phyloP scores from a whole-genome alignment of 306 rosid species.

The Trichosanthes truncata region DNA sequence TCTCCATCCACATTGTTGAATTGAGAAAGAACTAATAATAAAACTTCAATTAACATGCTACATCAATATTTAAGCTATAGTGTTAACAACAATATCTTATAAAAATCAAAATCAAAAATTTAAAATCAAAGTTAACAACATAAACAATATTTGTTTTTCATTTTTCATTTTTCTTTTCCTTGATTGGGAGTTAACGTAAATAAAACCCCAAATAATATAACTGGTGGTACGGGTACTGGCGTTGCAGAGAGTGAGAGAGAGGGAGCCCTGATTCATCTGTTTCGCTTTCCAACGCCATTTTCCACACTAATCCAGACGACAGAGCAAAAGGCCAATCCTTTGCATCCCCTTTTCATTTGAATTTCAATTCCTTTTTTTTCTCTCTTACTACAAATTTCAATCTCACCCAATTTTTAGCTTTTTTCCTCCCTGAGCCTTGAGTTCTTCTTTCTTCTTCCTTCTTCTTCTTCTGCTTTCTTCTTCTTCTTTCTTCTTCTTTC shows the following conservation, averaged over 20 bases:
- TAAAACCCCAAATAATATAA: not conserved
- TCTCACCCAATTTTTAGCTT: too few relatives aligned
- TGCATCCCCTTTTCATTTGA: too few relatives aligned
- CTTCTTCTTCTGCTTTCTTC: not conserved
- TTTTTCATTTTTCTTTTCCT: too few relatives aligned
- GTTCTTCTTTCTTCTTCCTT: not conserved
- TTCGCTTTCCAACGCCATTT: constrained; percentile 3
- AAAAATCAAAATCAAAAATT: too few relatives aligned
- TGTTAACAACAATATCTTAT: too few relatives aligned
- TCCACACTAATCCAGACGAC: not conserved
- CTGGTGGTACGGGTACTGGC: not conserved
- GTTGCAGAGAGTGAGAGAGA: not conserved
- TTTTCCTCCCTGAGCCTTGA: not conserved
- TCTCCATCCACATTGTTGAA: too few relatives aligned
- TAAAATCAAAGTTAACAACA: too few relatives aligned
- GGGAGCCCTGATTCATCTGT: constrained; percentile 1
- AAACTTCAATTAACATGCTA: too few relatives aligned
- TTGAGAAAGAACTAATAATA: too few relatives aligned
- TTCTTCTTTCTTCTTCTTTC: not conserved
- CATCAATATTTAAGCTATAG: too few relatives aligned
- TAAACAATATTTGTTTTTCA: too few relatives aligned
- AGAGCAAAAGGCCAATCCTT: not conserved
- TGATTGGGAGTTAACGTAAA: not conserved
- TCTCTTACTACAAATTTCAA: not conserved
- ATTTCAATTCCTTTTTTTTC: not conserved